Percentiles rank a stretch among this genome's conserved stretches.
Conservation (phyloP, 2,329 filamentous ascomycete species). For the Blastomyces gilchristii region DNA sequence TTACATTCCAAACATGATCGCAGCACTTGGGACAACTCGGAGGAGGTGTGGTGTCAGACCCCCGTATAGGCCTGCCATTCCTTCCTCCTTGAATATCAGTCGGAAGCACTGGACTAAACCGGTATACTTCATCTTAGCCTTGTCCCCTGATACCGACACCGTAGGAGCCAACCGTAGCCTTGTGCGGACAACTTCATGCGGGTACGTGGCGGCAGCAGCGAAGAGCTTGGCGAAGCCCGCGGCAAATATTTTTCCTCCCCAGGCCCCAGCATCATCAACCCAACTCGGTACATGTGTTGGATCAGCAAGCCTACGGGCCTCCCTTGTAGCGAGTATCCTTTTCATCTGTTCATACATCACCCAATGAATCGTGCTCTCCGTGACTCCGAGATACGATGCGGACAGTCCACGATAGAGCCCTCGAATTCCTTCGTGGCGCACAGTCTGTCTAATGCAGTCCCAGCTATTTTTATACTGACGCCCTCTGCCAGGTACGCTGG, state of each 20-base stretch:
- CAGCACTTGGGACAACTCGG: constrained; percentile 80
- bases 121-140: constrained; percentile 68
- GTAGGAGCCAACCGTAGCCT: constrained; percentile 75
- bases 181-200: constrained; percentile 81
- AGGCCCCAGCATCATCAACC: constrained; percentile 67
- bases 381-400: constrained; percentile 81
- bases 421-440: constrained; percentile 66
- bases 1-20: constrained; percentile 93
- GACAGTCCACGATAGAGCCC: constrained; percentile 85
- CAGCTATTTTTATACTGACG: constrained; percentile 76
- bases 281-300: constrained; percentile 52
- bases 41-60: constrained; percentile 84
- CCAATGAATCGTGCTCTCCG: constrained; percentile 86
- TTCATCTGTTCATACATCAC: constrained; percentile 91
- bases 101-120: constrained; percentile 81
- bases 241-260: constrained; percentile 68
- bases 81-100: constrained; percentile 78
- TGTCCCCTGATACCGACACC: constrained; percentile 55
- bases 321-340: constrained; percentile 51
- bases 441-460: constrained; percentile 74
- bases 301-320: constrained; percentile 48
- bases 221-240: constrained; percentile 69
- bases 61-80: constrained; percentile 74
- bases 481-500: constrained; percentile 41
- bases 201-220: constrained; percentile 76